Base-by-base conservation (phyloP, 495 filamentous ascomycete species). In the Barbatosphaeria neglecta region DNA sequence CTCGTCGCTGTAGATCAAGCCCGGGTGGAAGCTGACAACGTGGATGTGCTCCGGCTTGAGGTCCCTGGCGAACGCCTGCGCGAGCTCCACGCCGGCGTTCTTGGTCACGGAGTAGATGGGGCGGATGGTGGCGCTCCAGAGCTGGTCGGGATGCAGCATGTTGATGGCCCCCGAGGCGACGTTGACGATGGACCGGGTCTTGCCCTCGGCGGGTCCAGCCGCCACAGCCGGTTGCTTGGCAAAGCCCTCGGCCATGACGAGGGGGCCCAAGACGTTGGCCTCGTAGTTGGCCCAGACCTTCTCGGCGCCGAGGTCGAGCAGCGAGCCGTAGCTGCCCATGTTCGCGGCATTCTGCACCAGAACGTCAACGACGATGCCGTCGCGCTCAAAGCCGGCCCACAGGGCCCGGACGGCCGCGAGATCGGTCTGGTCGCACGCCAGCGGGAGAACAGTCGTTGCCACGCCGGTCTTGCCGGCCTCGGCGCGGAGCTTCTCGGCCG, bases 1-100 rank as follows among this genome's bases (percentile, higher is more conserved):
- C 19, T 48, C 24, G 1, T 67, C 57, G 17, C 63, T 64, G 44
- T 53, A 47, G 22, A 74, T 52, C 9, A 49, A 45, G 23, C 72
- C 71, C 0, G 72, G 72, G 31, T 74, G 66, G 48, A 61, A 69
- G 50, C 53, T 69, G 45, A 74, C 11, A 8, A 75, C 44, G 44
- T 73, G 69, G 52, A 71, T 51, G 23, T 63, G 45, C 18, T 59
- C 51, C 1, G 55, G 37, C 20, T 54, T 25, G 0, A 52, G 38
- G 13, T 67, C 59, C 1, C 54, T 42, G 16, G 69, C 67, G 13
- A 69, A 48, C 22, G 54, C 41, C 56, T 73, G 64, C 17, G 68
- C 28, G 3, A 66, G 31, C 17, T 65, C 42, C 3, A 56, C 53
- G 20, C 62, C 67, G 0, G 68, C 51, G 35, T 58, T 60, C 61